phyloP scores from a whole-genome alignment of 2,329 filamentous ascomycete genomes.

The Curvularia lunata region DNA sequence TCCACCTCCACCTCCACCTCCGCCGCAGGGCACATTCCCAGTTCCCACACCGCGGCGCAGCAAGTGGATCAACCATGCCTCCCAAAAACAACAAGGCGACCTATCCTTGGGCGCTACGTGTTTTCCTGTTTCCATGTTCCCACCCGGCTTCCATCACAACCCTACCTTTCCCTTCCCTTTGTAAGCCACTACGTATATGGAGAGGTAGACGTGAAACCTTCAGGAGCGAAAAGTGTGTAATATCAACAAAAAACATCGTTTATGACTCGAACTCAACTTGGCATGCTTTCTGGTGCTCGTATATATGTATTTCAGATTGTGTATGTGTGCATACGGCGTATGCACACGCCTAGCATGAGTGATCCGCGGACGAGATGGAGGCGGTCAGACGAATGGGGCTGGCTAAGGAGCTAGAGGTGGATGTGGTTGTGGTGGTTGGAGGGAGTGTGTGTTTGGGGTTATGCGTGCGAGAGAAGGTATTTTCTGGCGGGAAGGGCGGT shows the following conservation, averaged over 20 bases:
- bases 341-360: not conserved
- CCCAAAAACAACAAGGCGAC: not conserved
- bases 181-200: not conserved
- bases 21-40: not conserved
- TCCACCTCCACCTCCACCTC: not conserved
- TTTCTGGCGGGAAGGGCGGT: not conserved
- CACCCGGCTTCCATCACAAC: too few species aligned
- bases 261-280: too few species aligned
- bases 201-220: not conserved
- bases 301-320: too few species aligned
- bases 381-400: not conserved
- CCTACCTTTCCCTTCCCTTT: too few species aligned
- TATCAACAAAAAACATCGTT: too few species aligned
- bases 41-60: too few species aligned
- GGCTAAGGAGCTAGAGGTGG: not conserved
- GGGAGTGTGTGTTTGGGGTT: not conserved
- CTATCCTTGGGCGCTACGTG: conserved; percentile 3
- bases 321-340: not conserved
- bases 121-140: not conserved
- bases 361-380: too few species aligned
- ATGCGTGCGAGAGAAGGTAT: not conserved
- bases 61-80: not conserved
- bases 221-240: too few species aligned
- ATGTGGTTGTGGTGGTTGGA: not conserved
- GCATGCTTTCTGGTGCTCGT: too few species aligned